Evolutionary conservation across 345 rosid genomes (phyloP).

Genomic region (Salix suchowensis): DNA sequence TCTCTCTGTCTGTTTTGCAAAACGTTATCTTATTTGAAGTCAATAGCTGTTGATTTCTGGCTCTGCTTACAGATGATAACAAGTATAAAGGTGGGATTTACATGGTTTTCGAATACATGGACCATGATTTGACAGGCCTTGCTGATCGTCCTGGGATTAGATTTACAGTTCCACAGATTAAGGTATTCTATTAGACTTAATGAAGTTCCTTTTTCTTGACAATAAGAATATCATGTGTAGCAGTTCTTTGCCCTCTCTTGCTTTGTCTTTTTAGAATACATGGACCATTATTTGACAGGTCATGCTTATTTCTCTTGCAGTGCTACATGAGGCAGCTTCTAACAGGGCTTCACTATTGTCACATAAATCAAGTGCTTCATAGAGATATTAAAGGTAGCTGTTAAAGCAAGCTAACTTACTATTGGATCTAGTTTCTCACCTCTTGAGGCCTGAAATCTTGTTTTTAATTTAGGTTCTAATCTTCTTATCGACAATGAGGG

Average conservation of each 20-base stretch:
- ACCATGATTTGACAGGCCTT: conserved; percentile 93
- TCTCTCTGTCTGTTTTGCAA: too few species aligned
- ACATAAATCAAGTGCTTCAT: conserved; percentile 92
- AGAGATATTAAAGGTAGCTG: conserved; percentile 86
- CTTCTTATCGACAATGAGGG: conserved; percentile 93
- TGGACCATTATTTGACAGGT: neutral
- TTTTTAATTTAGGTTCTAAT: conserved; percentile 65
- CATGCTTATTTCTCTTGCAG: conserved; percentile 30
- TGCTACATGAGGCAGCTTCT: conserved; percentile 97
- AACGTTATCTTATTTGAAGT: too few species aligned
- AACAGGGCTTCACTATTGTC: conserved; percentile 96
- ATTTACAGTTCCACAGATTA: conserved; percentile 88
- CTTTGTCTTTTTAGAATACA: neutral
- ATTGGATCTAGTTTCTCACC: neutral
- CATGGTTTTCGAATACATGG: conserved; percentile 99
- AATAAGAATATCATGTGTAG: neutral
- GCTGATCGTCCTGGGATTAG: conserved; percentile 94
- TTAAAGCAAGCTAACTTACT: neutral
- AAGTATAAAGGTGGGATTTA: conserved; percentile 94
- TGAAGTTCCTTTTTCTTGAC: neutral
- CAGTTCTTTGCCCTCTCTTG: neutral
- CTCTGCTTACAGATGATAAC: conserved; percentile 58
- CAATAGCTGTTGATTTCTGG: conserved; percentile 7
- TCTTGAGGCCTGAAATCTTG: neutral
- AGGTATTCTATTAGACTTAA: conserved; percentile 39